Conservation (phyloP, 2,329 filamentous ascomycete species). For the Epichloe amarillans region DNA sequence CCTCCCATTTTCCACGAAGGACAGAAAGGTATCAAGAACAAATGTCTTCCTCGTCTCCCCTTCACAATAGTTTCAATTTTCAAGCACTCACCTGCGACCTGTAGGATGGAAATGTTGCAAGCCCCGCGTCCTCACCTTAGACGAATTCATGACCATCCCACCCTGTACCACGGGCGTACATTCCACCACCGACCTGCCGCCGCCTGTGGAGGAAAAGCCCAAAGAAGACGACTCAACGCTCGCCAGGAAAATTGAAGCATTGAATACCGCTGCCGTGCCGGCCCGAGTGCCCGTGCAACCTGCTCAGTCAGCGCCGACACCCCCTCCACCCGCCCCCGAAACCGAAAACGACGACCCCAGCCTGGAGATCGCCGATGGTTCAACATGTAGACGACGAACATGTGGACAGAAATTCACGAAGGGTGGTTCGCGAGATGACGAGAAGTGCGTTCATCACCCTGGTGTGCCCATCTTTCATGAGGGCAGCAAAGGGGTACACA, state of each 20-base stretch:
- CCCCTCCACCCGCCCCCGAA: conserved; percentile 52
- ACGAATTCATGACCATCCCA: conserved; percentile 87
- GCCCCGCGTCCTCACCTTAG: conserved; percentile 88
- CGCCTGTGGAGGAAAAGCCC: conserved; percentile 45
- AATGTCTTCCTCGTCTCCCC: background rate
- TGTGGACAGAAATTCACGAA: conserved; percentile 57
- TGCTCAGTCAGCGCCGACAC: conserved; percentile 35
- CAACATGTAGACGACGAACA: conserved; percentile 62
- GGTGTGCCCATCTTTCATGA: conserved; percentile 92
- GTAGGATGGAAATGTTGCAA: conserved; percentile 99
- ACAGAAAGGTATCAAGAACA: conserved; percentile 64
- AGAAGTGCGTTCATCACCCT: conserved; percentile 79
- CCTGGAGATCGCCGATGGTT: conserved; percentile 58
- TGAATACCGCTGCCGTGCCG: conserved; percentile 25
- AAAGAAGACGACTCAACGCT: conserved; percentile 28
- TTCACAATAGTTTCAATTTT: no score
- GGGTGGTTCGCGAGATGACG: conserved; percentile 46
- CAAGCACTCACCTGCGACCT: no score
- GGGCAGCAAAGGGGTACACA: conserved; percentile 92
- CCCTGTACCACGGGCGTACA: conserved; percentile 91
- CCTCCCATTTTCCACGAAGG: conserved; percentile 95
- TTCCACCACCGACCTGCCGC: conserved; percentile 66
- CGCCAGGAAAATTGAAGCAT: conserved; percentile 38
- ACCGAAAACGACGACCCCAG: conserved; percentile 78
- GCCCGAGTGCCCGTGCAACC: conserved; percentile 25